A percentile compares a stretch with the other conserved stretches of the same genome.
Conservation (phyloP, 495 filamentous ascomycete species). For the Acidomyces sp. region DNA sequence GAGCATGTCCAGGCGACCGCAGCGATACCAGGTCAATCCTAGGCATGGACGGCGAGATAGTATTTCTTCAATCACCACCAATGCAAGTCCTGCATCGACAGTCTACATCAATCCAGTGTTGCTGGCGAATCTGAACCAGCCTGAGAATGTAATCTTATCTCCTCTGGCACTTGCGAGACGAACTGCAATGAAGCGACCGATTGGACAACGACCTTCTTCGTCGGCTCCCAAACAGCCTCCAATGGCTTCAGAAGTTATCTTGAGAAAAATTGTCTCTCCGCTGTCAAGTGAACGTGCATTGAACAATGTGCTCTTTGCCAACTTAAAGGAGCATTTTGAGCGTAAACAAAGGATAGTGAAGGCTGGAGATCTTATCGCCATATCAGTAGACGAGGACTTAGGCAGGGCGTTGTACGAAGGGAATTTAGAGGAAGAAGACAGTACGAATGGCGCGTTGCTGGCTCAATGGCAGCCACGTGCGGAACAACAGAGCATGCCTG, state of each 20-base stretch:
- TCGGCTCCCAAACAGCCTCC: conserved; percentile 60
- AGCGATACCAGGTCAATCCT: conserved; percentile 40
- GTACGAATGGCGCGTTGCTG: conserved; percentile 21
- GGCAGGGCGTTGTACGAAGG: conserved; percentile 60
- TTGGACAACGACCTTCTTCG: conserved; percentile 34
- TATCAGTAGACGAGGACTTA: conserved; percentile 71
- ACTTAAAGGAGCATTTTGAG: conserved; percentile 77
- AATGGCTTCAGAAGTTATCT: conserved; percentile 74
- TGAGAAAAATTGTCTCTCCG: conserved; percentile 83
- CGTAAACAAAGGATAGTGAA: conserved; percentile 63
- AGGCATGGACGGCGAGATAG: conserved; percentile 37
- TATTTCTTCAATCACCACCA: conserved; percentile 33
- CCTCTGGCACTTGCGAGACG: conserved; percentile 18
- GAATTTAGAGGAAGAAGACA: conserved; percentile 27
- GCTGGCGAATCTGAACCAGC: conserved; percentile 65
- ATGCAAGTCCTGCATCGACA: conserved; percentile 39
- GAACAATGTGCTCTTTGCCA: conserved; percentile 69
- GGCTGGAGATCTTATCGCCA: conserved; percentile 72
- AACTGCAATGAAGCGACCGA: conserved; percentile 5
- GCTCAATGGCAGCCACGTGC: conserved; percentile 10
- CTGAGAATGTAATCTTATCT: conserved; percentile 47
- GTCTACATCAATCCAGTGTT: conserved; percentile 69
- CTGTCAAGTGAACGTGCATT: conserved; percentile 70
- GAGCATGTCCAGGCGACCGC: conserved; percentile 32
- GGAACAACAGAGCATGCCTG: background rate